phyloP scores from a whole-genome alignment of 441 rosid species.

The Pelargonium myrrhifolium region DNA sequence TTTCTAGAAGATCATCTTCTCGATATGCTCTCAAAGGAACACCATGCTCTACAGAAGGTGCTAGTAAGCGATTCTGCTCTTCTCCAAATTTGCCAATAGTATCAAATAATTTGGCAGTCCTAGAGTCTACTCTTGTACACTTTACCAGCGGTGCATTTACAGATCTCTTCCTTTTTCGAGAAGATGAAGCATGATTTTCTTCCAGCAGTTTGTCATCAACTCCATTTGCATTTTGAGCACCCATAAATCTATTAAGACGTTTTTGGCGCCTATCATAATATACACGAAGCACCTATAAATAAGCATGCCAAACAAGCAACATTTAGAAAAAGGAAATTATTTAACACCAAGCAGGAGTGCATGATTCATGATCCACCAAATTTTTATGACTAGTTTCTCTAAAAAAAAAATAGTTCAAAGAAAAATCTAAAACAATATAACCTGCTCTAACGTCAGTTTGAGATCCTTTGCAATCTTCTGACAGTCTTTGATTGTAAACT shows the following conservation, averaged over 20 bases:
- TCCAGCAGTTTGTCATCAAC: conserved; percentile 22
- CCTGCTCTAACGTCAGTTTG: conserved; percentile 83
- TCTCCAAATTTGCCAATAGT: conserved; percentile 27
- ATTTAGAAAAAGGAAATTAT: conserved; percentile 4
- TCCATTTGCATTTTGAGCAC: conserved; percentile 30
- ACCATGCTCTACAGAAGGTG: conserved; percentile 31
- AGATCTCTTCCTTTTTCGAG: conserved; percentile 54
- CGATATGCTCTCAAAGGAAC: conserved; percentile 24
- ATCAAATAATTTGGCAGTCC: conserved; percentile 25
- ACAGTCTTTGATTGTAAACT: conserved; percentile 68
- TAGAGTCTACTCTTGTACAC: conserved; percentile 30
- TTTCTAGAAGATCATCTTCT: conserved; percentile 35
- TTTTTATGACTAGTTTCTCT: background rate
- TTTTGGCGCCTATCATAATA: conserved; percentile 51
- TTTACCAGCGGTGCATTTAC: conserved; percentile 29
- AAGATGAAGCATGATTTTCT: conserved; percentile 28
- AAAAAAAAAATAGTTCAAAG: background rate
- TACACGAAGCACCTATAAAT: conserved; percentile 69
- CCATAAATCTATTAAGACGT: conserved; percentile 36
- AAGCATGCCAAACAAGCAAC: conserved; percentile 9
- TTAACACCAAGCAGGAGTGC: background rate
- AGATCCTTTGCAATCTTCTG: conserved; percentile 78
- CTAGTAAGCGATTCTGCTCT: conserved; percentile 23
- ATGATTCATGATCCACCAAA: conserved; percentile 1
- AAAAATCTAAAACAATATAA: conserved; percentile 23